Evolutionary conservation across 345 rosid species (phyloP).

Genomic region (Bruguiera gymnorhiza): DNA sequence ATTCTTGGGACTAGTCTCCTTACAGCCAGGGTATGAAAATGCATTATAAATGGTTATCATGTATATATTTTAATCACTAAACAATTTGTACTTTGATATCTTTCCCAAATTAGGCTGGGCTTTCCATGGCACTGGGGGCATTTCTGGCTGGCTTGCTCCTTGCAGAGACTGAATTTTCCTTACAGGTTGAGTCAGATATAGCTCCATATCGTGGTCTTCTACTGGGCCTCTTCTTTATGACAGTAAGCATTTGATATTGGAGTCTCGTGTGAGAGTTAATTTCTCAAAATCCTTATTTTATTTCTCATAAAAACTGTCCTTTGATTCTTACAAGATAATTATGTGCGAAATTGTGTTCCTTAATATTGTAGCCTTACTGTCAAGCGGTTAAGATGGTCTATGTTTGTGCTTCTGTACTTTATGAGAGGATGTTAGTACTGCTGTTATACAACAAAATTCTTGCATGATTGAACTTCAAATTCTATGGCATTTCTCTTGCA

Average conservation of each 20-base stretch:
- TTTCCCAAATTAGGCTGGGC: conserved; percentile 77
- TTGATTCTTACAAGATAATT: too few relatives aligned
- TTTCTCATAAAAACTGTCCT: background rate
- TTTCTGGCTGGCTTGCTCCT: conserved; percentile 98
- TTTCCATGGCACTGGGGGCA: conserved; percentile 99
- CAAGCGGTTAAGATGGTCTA: background rate
- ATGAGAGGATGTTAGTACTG: background rate
- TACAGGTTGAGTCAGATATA: conserved; percentile 99
- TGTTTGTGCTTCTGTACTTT: background rate
- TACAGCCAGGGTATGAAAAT: conserved; percentile 83
- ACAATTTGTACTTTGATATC: conserved; percentile 16
- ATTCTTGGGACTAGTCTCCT: conserved; percentile 97
- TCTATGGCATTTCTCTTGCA: conserved; percentile 1
- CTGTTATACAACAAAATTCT: background rate
- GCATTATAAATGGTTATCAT: conserved; percentile 17
- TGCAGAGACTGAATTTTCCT: conserved; percentile 99
- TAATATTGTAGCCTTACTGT: background rate
- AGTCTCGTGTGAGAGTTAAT: conserved; percentile 5
- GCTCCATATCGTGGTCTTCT: conserved; percentile 99
- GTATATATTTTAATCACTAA: conserved; percentile 5
- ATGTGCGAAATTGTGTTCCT: background rate
- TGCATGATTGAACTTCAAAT: conserved; percentile 14
- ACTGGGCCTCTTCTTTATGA: conserved; percentile 99
- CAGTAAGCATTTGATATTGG: conserved; percentile 46
- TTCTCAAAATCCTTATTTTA: background rate